Evolutionary conservation across 2,329 filamentous ascomycete genomes (phyloP), one percentile per base, ranked within the genome.

Genomic region (Colletotrichum australisinense): DNA sequence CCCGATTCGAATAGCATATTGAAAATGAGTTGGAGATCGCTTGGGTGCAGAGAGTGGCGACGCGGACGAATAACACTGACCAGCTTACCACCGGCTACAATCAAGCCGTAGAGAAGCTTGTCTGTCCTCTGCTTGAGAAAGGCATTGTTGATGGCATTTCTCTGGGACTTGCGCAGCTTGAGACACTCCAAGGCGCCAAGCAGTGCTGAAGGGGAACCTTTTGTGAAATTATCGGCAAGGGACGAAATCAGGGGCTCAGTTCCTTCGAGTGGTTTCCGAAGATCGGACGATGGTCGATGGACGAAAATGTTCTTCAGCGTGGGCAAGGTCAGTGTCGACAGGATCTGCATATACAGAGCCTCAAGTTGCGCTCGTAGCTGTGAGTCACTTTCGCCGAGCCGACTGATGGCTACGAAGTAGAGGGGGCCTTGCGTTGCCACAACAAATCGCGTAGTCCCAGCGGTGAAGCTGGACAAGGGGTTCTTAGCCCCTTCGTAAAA

Each of bases 1-100:
- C 95, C 94, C 2, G 96, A 97, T 84, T 97, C 95, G 78, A 99
- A 99, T 2, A 99, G 91, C 97, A 99, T 99, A 80, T 98, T 98
- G 88, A 99, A 99, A 74, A 99, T 95, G 58, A 99, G 89, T 79
- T 98, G 96, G 28, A 99, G 88, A 80, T 99, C 97, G 75, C 95
- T 96, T 0, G 97, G 97, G 78, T 99, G 97, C 2, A 99, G 88
- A 0, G 95, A 98, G 82, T 99, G 97, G 71, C 97, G 94, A 77
- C 97, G 95, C 6, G 97, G 97, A 49, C 97, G 89, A 70, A 98
- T 93, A 49, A 99, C 97, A 80, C 95, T 98, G 76, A 99, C 97
- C 6, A 99, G 92, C 78, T 93, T 93, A 5, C 95, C 96, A 14
- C 95, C 95, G 5, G 97, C 97, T 19, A 98, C 96, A 73, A 99